phyloP scores from a whole-genome alignment of 495 filamentous ascomycete genomes.

The Penicillium atrosanguineum region DNA sequence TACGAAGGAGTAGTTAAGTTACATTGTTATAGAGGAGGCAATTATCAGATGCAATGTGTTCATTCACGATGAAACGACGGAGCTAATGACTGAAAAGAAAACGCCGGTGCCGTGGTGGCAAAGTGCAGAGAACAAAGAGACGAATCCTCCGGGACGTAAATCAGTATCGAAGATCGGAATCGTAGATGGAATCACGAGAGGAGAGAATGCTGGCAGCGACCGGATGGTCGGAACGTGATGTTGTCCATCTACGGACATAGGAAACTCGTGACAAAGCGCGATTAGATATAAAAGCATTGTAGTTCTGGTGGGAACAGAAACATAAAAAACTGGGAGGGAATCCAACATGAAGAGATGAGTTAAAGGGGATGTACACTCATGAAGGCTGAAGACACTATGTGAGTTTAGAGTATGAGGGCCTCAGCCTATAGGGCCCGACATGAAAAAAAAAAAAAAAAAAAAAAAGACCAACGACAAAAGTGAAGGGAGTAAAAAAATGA shows the following conservation, averaged over 20 bases:
- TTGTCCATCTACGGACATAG: constrained; percentile 22
- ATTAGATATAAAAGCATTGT: constrained; percentile 14
- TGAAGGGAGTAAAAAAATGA: constrained; percentile 2
- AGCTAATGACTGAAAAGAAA: constrained; percentile 14
- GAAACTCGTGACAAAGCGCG: constrained; percentile 22
- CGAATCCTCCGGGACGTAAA: constrained; percentile 18
- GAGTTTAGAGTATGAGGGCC: constrained; percentile 16
- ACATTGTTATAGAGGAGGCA: neutral
- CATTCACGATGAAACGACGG: constrained; percentile 14
- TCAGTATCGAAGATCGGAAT: constrained; percentile 13
- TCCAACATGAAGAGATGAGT: constrained; percentile 13
- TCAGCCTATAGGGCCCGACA: constrained; percentile 3
- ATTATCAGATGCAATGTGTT: constrained; percentile 10
- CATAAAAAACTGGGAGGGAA: constrained; percentile 1
- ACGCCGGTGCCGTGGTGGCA: constrained; percentile 24
- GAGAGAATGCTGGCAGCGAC: constrained; percentile 13
- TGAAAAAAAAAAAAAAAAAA: constrained; percentile 1
- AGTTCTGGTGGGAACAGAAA: neutral
- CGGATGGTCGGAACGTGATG: constrained; percentile 5
- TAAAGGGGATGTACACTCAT: constrained; percentile 31
- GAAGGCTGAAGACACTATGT: constrained; percentile 30
- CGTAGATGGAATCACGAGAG: constrained; percentile 10
- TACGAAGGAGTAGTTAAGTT: constrained; percentile 22
- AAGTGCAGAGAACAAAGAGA: constrained; percentile 19
- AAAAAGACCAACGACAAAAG: neutral